A percentile compares a stretch with the other conserved stretches of the same genome.
phyloP scores from a whole-genome alignment of 352 stramenopile species.

The Globisporangium nagaii region DNA sequence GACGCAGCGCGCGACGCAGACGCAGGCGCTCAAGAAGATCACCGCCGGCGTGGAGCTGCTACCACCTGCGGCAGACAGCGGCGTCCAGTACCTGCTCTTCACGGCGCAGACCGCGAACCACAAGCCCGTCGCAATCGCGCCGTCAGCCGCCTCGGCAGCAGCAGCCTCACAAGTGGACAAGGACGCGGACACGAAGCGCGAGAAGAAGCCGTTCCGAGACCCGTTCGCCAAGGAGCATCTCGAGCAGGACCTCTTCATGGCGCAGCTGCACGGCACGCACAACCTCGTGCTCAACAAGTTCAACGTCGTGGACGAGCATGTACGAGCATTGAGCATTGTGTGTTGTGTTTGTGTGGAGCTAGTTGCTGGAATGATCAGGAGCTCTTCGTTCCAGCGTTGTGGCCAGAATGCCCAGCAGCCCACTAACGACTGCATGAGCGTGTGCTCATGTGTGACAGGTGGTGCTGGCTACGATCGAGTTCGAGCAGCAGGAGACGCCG shows the following conservation, averaged over 20 bases:
- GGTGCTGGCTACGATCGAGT: constrained; percentile 70
- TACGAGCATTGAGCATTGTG: too few species aligned
- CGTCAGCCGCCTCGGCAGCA: constrained; percentile 1
- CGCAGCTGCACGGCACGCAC: constrained; percentile 57
- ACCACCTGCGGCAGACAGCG: constrained; percentile 21
- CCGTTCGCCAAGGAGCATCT: constrained; percentile 71
- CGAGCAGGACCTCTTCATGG: constrained; percentile 64
- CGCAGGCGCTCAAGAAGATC: constrained; percentile 59
- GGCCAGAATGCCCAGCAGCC: too few species aligned
- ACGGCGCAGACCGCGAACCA: constrained; percentile 24
- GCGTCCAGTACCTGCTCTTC: constrained; percentile 54
- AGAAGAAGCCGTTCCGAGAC: constrained; percentile 40
- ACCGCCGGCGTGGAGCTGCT: constrained; percentile 49
- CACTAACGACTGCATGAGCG: too few species aligned
- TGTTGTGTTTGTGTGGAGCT: background rate
- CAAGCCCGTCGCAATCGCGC: constrained; percentile 30
- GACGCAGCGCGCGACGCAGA: constrained; percentile 49
- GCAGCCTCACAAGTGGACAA: background rate
- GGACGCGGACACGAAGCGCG: background rate
- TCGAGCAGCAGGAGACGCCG: constrained; percentile 55
- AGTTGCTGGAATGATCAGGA: background rate
- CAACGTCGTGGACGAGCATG: constrained; percentile 69
- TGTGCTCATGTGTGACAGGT: constrained; percentile 14
- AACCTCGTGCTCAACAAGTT: constrained; percentile 86
- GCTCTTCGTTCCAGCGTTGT: background rate